Evolutionary conservation across 257 asterid species (phyloP), one percentile per base, ranked within the genome.

Genomic region (Fraxinus pennsylvanica): DNA sequence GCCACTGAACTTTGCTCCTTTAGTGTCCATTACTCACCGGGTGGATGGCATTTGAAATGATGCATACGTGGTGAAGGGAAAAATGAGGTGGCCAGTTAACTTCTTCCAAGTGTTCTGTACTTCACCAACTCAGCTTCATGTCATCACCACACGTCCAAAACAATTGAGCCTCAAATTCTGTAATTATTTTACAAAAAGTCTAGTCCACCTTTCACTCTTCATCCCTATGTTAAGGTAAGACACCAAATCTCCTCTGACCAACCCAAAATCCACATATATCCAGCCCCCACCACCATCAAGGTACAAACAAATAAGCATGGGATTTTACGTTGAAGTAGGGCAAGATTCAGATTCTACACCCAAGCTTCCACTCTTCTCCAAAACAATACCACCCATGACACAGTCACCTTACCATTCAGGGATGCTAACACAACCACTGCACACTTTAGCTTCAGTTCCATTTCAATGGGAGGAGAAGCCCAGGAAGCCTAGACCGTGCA

Each of bases 391-490:
- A 63, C 1, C 81, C 69, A 30, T 35, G 33, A 27, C 14, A 52
- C 80, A 59, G 3, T 89, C 97, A 2, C 90, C 96, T 10, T 86
- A 89, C 25, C 90, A 79, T 65, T 75, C 92, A 35, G 88, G 91
- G 0, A 80, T 74, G 77, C 85, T 83, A 12, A 86, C 97, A 1
- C 95, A 92, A 15, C 97, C 96, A 0, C 74, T 88, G 5, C 90
- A 74, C 75, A 75, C 88, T 54, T 74, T 79, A 19, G 94, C 89
- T 6, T 85, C 98, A 3, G 82, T 93, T 27, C 98, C 98, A 6
- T 93, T 93, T 84, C 83, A 82, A 57, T 93, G 98, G 98, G 98
- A 93, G 68, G 91, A 90, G 65, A 80, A 85, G 41, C 98, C 98
- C 13, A 97, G 97, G 0, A 93, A 89, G 81, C 97, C 97, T 41